These are phyloP conservation scores for Suillus spraguei DNA, from an alignment of 768 basidiomycete species.

Conservation along the genomic window DNA sequence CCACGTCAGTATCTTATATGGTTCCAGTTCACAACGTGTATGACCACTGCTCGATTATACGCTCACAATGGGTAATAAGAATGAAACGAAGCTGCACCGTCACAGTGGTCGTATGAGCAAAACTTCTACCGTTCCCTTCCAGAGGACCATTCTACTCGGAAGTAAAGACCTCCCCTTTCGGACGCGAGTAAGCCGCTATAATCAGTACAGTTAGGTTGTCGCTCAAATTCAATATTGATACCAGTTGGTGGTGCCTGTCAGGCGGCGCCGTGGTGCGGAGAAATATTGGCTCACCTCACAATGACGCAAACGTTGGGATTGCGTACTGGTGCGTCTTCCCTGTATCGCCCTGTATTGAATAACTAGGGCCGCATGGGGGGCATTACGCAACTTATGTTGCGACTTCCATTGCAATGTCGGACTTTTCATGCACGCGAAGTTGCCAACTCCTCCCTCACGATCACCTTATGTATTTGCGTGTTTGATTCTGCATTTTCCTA, in stretches of 20 bases:
- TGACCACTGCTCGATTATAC: background rate
- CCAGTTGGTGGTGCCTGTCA: too few species aligned
- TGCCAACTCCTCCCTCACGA: background rate
- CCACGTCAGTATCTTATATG: background rate
- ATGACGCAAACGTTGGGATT: background rate
- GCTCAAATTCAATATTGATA: background rate
- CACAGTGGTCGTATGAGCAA: background rate
- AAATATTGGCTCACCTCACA: background rate
- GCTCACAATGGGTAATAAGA: background rate
- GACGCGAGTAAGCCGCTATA: background rate
- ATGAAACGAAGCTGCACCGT: background rate
- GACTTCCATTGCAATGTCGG: background rate
- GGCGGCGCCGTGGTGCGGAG: background rate
- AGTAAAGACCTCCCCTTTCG: background rate
- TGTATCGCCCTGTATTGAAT: background rate
- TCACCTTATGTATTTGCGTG: background rate
- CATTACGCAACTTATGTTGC: background rate
- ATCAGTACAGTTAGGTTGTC: background rate
- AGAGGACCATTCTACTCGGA: background rate
- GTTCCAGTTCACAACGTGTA: background rate
- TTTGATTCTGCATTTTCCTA: constrained; percentile 1
- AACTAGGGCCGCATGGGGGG: background rate
- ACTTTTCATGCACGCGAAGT: constrained; percentile 3
- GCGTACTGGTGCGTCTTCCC: background rate
- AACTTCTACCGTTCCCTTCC: too few species aligned